Evolutionary conservation across 2,329 filamentous ascomycete species (phyloP).

Genomic region (Apiospora saccharicola): DNA sequence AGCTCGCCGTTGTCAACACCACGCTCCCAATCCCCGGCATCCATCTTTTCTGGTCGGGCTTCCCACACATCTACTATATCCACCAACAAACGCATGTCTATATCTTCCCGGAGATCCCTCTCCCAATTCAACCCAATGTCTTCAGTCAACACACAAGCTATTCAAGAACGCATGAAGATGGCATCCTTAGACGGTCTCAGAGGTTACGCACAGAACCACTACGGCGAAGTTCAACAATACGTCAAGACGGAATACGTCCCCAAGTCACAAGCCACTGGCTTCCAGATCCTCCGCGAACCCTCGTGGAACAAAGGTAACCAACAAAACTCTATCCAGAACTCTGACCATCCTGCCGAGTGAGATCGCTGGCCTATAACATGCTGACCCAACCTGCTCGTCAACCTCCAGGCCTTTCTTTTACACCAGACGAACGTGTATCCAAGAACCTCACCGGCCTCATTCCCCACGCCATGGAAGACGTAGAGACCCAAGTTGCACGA

Average conservation of each 20-base stretch:
- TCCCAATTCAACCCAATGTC: slow-evolving; percentile 64
- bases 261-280: slow-evolving; percentile 61
- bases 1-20: slow-evolving; percentile 62
- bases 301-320: slow-evolving; percentile 69
- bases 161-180: slow-evolving; percentile 68
- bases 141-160: slow-evolving; percentile 61
- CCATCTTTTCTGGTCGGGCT: slow-evolving; percentile 55
- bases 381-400: slow-evolving; percentile 26
- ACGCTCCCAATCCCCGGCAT: slow-evolving; percentile 58
- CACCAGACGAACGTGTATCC: slow-evolving; percentile 66
- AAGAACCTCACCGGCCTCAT: slow-evolving; percentile 73
- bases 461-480: slow-evolving; percentile 68
- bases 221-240: slow-evolving; percentile 62
- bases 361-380: slow-evolving; percentile 23
- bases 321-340: slow-evolving; percentile 19
- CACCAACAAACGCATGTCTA: slow-evolving; percentile 59
- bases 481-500: slow-evolving; percentile 67
- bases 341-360: slow-evolving; percentile 25
- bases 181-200: slow-evolving; percentile 66
- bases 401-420: slow-evolving; percentile 67
- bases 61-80: slow-evolving; percentile 57
- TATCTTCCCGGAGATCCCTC: slow-evolving; percentile 57
- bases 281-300: slow-evolving; percentile 68
- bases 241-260: slow-evolving; percentile 61
- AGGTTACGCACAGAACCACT: slow-evolving; percentile 66